phyloP scores from a whole-genome alignment of 495 filamentous ascomycete species.

The Tirmania nivea region DNA sequence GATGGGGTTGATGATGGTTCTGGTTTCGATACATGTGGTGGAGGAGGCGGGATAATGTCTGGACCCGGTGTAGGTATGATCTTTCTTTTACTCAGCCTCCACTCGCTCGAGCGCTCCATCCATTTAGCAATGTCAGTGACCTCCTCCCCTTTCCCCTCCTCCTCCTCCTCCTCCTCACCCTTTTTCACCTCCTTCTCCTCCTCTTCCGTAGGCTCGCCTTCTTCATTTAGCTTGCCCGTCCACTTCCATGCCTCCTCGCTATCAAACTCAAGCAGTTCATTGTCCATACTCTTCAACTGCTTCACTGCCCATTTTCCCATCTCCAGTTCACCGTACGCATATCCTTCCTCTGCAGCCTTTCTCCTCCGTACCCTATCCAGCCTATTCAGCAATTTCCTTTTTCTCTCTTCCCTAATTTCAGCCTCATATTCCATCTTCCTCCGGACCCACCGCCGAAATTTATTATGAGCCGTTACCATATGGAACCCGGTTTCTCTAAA shows the following conservation, averaged over 20 bases:
- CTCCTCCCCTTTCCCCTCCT: slow-evolving; percentile 45
- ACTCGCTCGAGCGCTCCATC: too few species aligned
- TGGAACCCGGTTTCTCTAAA: neutral
- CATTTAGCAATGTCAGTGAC: slow-evolving; percentile 8
- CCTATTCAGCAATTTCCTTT: neutral
- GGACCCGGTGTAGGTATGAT: neutral
- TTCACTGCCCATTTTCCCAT: slow-evolving; percentile 29
- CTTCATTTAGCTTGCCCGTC: slow-evolving; percentile 68
- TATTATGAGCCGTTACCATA: neutral
- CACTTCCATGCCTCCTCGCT: slow-evolving; percentile 72
- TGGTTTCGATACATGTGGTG: too few species aligned
- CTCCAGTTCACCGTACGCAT: slow-evolving; percentile 24
- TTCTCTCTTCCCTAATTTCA: neutral
- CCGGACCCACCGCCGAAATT: neutral
- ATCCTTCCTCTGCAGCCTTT: slow-evolving; percentile 26
- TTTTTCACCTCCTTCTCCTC: slow-evolving; percentile 84
- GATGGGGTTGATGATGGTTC: neutral
- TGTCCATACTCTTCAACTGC: slow-evolving; percentile 34
- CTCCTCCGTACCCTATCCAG: neutral
- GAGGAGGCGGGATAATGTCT: too few species aligned
- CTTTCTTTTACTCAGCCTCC: too few species aligned
- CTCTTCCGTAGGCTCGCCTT: slow-evolving; percentile 55
- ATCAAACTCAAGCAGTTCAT: slow-evolving; percentile 56
- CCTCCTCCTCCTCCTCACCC: slow-evolving; percentile 74
- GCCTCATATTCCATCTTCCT: neutral